These are phyloP conservation scores for Suhomyces maxii DNA, from an alignment of 1,139 yeast species.

Conservation along the genomic window DNA sequence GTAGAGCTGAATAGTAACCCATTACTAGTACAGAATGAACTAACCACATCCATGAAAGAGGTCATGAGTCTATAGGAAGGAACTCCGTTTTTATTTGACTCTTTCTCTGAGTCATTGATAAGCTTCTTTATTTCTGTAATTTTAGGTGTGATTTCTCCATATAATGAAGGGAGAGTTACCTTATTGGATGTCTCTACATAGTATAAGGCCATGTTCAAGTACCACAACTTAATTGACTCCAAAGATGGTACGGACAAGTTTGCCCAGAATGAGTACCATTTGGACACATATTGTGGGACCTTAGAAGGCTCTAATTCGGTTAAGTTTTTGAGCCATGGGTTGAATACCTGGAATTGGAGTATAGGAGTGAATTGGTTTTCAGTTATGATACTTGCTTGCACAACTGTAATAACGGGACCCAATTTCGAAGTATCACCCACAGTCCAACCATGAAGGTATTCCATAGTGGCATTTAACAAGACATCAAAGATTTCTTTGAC, in stretches of 20 bases:
- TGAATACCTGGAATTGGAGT: slow-evolving; percentile 34
- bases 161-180: slow-evolving; percentile 18
- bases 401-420: not conserved
- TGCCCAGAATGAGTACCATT: slow-evolving; percentile 11
- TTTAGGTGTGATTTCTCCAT: slow-evolving; percentile 13
- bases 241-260: not conserved
- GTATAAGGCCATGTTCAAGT: slow-evolving; percentile 22
- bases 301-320: not conserved
- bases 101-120: not conserved
- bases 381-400: not conserved
- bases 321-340: slow-evolving; percentile 23
- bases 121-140: slow-evolving; percentile 1
- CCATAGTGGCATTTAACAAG: slow-evolving; percentile 1
- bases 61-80: slow-evolving; percentile 33
- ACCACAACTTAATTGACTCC: slow-evolving; percentile 20
- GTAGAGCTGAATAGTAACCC: slow-evolving; percentile 24
- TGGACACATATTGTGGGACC: slow-evolving; percentile 3
- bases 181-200: slow-evolving; percentile 10
- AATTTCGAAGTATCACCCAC: slow-evolving; percentile 1
- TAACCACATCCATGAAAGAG: slow-evolving; percentile 41
- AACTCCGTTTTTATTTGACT: slow-evolving; percentile 25
- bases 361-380: slow-evolving; percentile 11
- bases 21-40: slow-evolving; percentile 27
- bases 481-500: not conserved
- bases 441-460: not conserved